These are phyloP conservation scores for Anthracocystis setariae DNA, from an alignment of 1,284 basidiomycete genomes.

Conservation along the genomic window DNA sequence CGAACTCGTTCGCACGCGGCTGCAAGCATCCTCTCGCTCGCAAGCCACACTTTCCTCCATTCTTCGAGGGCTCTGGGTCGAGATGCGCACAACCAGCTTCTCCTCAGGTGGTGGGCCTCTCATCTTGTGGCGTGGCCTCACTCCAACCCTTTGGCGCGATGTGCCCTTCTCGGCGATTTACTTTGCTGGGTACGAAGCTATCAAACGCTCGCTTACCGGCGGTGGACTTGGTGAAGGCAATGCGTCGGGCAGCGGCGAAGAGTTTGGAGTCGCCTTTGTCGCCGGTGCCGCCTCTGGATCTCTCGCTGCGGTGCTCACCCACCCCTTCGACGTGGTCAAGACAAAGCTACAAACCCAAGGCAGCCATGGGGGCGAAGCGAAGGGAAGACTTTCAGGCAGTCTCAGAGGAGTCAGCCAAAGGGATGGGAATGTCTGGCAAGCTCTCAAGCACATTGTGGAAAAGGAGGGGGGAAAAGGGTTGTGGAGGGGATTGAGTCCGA, in stretches of 20 bases:
- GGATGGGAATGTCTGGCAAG: constrained; percentile 8
- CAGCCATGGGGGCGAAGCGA: background rate
- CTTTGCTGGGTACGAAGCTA: constrained; percentile 73
- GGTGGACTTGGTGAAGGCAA: constrained; percentile 68
- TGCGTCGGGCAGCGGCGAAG: constrained; percentile 69
- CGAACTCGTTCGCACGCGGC: constrained; percentile 90
- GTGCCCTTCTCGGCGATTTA: constrained; percentile 96
- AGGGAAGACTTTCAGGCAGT: constrained; percentile 7
- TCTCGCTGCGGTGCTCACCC: constrained; percentile 85
- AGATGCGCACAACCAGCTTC: constrained; percentile 45
- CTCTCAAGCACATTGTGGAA: constrained; percentile 77
- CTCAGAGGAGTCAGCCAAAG: background rate
- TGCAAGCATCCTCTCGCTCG: constrained; percentile 72
- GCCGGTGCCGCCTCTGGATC: constrained; percentile 75
- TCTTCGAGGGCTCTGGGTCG: constrained; percentile 44
- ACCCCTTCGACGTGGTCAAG: constrained; percentile 96
- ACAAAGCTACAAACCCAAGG: constrained; percentile 78
- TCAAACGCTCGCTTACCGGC: constrained; percentile 65
- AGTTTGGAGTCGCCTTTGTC: constrained; percentile 80
- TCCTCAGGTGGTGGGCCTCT: constrained; percentile 71
- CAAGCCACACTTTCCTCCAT: constrained; percentile 45
- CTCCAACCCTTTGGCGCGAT: constrained; percentile 92
- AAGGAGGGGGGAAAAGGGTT: constrained; percentile 82
- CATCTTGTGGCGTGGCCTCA: constrained; percentile 88
- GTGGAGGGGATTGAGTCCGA: constrained; percentile 85